Evolutionary conservation across 352 stramenopile species (phyloP).

Genomic region (Phytophthora syringae): DNA sequence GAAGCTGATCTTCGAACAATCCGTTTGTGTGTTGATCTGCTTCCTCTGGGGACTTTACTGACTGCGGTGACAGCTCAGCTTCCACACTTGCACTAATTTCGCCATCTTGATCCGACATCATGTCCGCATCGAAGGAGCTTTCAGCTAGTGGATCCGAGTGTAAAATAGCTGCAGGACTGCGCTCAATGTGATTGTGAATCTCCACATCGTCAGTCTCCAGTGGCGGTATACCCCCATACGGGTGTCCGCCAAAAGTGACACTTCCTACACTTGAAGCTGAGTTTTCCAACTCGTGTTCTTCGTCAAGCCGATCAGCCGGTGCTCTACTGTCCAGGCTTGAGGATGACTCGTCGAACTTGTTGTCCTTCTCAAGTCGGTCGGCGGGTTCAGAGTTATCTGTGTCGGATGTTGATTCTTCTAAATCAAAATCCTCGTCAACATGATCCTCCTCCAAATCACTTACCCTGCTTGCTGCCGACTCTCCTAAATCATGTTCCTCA

Average conservation of each 20-base stretch:
- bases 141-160: conserved; percentile 5
- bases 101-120: conserved; percentile 4
- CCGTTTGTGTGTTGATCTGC: conserved; percentile 12
- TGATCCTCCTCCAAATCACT: too few species aligned
- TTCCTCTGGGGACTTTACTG: conserved; percentile 8
- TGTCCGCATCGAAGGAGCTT: conserved; percentile 22
- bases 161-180: neutral
- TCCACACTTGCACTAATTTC: neutral
- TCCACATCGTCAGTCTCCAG: conserved; percentile 5
- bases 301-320: neutral
- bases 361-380: neutral
- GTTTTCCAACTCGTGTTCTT: conserved; percentile 6
- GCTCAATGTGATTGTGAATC: conserved; percentile 2
- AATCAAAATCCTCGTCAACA: neutral
- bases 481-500: too few species aligned
- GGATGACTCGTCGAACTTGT: neutral
- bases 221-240: neutral
- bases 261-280: conserved; percentile 2
- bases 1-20: conserved; percentile 31
- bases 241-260: neutral
- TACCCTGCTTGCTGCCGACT: too few species aligned
- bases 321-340: neutral
- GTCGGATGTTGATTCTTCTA: conserved; percentile 2
- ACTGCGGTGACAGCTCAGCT: neutral
- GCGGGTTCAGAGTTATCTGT: neutral